Evolutionary conservation across 2,329 filamentous ascomycete genomes (phyloP), one percentile per base, ranked within the genome.

Genomic region (Calycina herbarum): DNA sequence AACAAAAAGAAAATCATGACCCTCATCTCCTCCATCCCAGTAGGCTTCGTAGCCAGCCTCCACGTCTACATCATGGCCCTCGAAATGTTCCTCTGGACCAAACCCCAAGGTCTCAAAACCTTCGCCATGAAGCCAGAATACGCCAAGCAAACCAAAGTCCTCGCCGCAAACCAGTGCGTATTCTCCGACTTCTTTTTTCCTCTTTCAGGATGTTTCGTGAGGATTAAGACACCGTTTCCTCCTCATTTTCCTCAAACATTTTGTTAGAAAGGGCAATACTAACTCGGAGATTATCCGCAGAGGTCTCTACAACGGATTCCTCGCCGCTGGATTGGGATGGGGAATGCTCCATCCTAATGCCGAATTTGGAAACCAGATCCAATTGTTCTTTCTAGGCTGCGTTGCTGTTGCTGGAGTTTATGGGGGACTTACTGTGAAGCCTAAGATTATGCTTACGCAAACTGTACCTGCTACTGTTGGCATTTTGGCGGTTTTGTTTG

Each of bases 261-360:
- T 29, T 29, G 27, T 29, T 29, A 29, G 27, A 29, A 29, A 29
- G 27, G 27, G 27, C 27, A 29, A 29, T 29, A 29, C 27, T 29
- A 4, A 29, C 27, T 29, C 27, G 4, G 27, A 29, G 27, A 29
- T 29, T 29, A 29, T 29, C 27, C 27, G 27, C 27, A 29, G 27
- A 71, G 82, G 82, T 24, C 76, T 84, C 5, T 84, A 84, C 75
- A 84, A 84, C 70, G 82, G 82, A 54, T 83, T 84, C 63, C 76
- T 84, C n/a, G 79, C 81, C 2, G 81, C 81, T 1, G 82, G 82
- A 0, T 73, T 84, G 1, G 65, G 75, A 31, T 84, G 82, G 82
- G 78, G 79, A 2, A 67, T 83, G n/a, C n/a, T 75, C 3, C 81
- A 84, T 69, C 81, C 82, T 0, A 76, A 77, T 5, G 45, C 20